These are phyloP conservation scores for Leptodontidium sp. DNA, from an alignment of 2,329 filamentous ascomycete genomes.

Conservation along the genomic window DNA sequence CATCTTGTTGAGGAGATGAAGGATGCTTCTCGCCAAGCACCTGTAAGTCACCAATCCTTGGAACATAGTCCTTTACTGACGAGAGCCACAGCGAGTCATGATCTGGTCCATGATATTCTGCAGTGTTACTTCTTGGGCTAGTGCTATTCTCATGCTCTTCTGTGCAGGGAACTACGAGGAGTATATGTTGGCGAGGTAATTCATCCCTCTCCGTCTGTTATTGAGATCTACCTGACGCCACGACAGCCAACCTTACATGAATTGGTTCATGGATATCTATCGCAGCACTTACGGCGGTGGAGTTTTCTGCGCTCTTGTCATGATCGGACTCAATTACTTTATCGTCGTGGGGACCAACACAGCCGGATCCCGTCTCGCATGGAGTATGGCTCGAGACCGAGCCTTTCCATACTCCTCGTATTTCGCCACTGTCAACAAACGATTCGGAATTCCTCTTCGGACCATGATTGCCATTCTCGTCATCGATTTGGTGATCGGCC, in stretches of 20 bases:
- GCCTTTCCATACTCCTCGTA: slow-evolving; percentile 30
- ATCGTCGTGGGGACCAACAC: slow-evolving; percentile 31
- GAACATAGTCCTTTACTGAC: background rate
- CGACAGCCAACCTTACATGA: slow-evolving; percentile 25
- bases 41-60: no score
- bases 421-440: slow-evolving; percentile 3
- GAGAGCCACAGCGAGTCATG: slow-evolving; percentile 40
- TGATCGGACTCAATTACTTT: slow-evolving; percentile 34
- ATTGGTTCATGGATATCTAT: slow-evolving; percentile 33
- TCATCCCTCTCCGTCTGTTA: no score
- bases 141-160: slow-evolving; percentile 21
- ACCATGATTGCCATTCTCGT: slow-evolving; percentile 26
- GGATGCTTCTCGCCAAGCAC: no score
- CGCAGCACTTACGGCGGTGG: slow-evolving; percentile 29
- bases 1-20: no score
- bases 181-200: no score
- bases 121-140: slow-evolving; percentile 25
- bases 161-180: slow-evolving; percentile 4
- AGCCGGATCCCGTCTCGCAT: slow-evolving; percentile 30
- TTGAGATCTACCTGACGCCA: no score
- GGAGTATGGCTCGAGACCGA: slow-evolving; percentile 31
- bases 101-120: slow-evolving; percentile 27
- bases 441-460: background rate
- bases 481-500: slow-evolving; percentile 25
- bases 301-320: slow-evolving; percentile 31